Evolutionary conservation across 2,329 filamentous ascomycete species (phyloP).

Genomic region (Epichloe sp.): DNA sequence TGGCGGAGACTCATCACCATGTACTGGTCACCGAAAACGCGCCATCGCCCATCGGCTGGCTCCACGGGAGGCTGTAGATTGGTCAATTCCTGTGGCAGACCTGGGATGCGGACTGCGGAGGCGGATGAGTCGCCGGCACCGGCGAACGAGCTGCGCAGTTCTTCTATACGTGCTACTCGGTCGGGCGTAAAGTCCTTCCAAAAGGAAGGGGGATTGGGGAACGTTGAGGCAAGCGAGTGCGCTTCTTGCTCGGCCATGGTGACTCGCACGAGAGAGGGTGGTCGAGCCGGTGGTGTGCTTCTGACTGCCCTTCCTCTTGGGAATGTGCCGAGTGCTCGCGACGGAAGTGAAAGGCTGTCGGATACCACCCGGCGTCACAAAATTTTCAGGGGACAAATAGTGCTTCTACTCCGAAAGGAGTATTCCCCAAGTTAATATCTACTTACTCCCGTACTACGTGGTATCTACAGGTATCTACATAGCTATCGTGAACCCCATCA

Average conservation of each 20-base stretch:
- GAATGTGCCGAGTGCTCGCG: too few relatives aligned
- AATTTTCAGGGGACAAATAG: too few relatives aligned
- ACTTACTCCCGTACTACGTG: too few relatives aligned
- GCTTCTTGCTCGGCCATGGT: constrained; percentile 45
- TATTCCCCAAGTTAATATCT: too few relatives aligned
- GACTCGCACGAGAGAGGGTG: not conserved
- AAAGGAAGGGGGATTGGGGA: constrained; percentile 79
- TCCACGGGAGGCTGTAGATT: constrained; percentile 72
- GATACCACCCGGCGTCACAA: too few relatives aligned
- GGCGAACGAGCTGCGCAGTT: constrained; percentile 27
- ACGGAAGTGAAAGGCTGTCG: too few relatives aligned
- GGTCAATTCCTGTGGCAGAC: constrained; percentile 57
- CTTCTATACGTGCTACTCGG: constrained; percentile 47
- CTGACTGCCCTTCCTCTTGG: too few relatives aligned
- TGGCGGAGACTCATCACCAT: constrained; percentile 27
- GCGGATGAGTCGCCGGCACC: constrained; percentile 13
- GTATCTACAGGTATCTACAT: too few relatives aligned
- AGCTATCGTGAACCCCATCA: too few relatives aligned
- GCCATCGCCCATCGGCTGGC: constrained; percentile 57
- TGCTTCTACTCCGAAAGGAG: too few relatives aligned
- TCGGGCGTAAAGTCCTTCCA: constrained; percentile 76
- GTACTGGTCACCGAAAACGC: constrained; percentile 58
- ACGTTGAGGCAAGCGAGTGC: constrained; percentile 47
- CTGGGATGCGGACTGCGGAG: constrained; percentile 22
- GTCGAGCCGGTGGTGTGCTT: too few relatives aligned